phyloP scores from a whole-genome alignment of 2,329 filamentous ascomycete species.

The Keithomyces neogunnii region DNA sequence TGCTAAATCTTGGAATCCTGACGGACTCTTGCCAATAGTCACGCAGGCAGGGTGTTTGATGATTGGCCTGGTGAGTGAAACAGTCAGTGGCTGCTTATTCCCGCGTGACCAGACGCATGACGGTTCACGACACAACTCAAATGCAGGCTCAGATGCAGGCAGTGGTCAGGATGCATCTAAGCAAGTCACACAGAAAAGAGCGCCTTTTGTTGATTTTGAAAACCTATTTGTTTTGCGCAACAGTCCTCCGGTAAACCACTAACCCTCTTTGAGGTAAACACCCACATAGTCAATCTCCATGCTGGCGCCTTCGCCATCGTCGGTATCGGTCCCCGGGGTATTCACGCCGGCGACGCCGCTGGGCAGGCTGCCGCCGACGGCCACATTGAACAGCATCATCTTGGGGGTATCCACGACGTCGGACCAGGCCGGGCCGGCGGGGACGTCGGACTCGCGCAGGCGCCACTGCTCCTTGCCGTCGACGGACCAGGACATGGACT shows the following conservation, averaged over 20 bases:
- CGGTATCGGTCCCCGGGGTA: conserved; percentile 25
- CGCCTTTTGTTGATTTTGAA: too few species aligned
- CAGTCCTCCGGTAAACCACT: background rate
- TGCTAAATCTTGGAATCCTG: too few species aligned
- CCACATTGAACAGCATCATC: conserved; percentile 31
- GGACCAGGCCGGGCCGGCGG: conserved; percentile 19
- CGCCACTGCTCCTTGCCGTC: conserved; percentile 20
- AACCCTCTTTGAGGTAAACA: conserved; percentile 16
- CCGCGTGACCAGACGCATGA: too few species aligned
- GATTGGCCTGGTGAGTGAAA: background rate
- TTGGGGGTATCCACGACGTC: conserved; percentile 20
- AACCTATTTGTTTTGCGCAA: background rate
- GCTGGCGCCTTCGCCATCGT: conserved; percentile 20
- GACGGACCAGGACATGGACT: conserved; percentile 27
- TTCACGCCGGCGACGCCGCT: conserved; percentile 21
- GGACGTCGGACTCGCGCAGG: conserved; percentile 18
- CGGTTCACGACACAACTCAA: too few species aligned
- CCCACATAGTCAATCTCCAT: conserved; percentile 33
- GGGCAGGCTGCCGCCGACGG: conserved; percentile 29
- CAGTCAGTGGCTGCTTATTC: background rate
- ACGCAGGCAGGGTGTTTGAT: background rate
- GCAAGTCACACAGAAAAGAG: too few species aligned
- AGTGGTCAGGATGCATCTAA: too few species aligned
- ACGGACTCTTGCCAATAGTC: background rate
- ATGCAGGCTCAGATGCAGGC: too few species aligned